Conservation (phyloP, 1,139 yeast species). For the Geotrichum carabidarum region DNA sequence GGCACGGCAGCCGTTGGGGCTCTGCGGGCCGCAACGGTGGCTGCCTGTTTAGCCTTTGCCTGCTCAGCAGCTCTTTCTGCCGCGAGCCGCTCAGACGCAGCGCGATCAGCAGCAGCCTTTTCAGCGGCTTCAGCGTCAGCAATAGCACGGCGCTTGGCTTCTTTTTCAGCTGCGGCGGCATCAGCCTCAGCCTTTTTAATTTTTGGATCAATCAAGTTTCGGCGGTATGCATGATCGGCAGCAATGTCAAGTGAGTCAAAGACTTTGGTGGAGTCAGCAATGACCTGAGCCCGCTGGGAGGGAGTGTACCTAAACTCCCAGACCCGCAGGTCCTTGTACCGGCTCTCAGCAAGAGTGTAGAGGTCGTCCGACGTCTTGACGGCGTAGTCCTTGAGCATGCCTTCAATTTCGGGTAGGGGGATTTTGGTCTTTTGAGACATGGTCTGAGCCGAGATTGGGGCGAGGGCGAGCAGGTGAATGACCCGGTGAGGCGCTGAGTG, state of each 20-base stretch:
- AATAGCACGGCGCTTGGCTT: constrained; percentile 10
- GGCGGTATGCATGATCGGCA: constrained; percentile 33
- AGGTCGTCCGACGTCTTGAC: constrained; percentile 9
- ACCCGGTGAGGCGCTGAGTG: constrained; percentile 32
- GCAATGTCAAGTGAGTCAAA: constrained; percentile 34
- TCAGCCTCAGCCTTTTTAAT: constrained; percentile 23
- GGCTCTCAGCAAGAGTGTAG: constrained; percentile 31
- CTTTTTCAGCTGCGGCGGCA: constrained; percentile 12
- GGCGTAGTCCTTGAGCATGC: constrained; percentile 33
- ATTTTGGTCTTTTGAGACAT: constrained; percentile 34
- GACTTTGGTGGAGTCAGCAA: constrained; percentile 31
- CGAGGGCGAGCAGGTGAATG: constrained; percentile 38
- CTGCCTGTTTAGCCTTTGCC: constrained; percentile 4
- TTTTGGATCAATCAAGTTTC: constrained; percentile 33
- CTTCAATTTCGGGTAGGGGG: constrained; percentile 30
- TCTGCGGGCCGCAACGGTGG: constrained; percentile 1
- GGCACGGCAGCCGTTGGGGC: neutral
- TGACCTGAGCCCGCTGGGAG: constrained; percentile 33
- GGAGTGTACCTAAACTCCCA: constrained; percentile 40
- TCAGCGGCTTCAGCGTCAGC: constrained; percentile 18
- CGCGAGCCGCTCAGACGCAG: constrained; percentile 9
- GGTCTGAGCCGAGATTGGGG: constrained; percentile 26
- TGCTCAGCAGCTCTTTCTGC: constrained; percentile 14
- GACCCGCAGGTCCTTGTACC: constrained; percentile 35
- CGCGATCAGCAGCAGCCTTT: constrained; percentile 11